These are phyloP conservation scores for Daldinia childiae DNA, from an alignment of 495 filamentous ascomycete genomes.

Conservation along the genomic window DNA sequence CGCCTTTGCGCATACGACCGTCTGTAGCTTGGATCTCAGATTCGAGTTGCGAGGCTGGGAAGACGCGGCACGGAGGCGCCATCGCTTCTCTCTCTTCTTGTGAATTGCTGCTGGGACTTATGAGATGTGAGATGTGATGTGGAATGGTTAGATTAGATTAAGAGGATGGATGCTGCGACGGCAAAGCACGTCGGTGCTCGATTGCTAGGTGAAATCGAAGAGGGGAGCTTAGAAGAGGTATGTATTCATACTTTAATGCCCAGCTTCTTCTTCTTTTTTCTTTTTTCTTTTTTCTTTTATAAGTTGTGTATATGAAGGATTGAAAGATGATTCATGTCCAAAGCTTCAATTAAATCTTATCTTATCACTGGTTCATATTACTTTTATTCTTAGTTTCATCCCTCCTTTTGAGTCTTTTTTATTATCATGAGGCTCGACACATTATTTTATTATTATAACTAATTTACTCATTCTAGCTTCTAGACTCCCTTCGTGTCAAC, in stretches of 20 bases:
- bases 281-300: not conserved
- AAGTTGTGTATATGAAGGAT: not conserved
- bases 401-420: conserved; percentile 1
- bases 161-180: conserved; percentile 34
- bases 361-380: conserved; percentile 34
- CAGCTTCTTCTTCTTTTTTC: not conserved
- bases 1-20: conserved; percentile 62
- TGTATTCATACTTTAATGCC: conserved; percentile 33
- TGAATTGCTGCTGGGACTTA: not conserved
- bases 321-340: conserved; percentile 5
- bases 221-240: conserved; percentile 73
- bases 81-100: conserved; percentile 51
- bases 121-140: conserved; percentile 7
- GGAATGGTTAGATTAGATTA: not conserved
- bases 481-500: conserved; percentile 58
- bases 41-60: conserved; percentile 63
- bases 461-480: conserved; percentile 45
- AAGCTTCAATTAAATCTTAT: conserved; percentile 38
- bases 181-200: conserved; percentile 62
- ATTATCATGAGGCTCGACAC: not conserved
- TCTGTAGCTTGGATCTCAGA: conserved; percentile 58
- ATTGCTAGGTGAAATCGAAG: conserved; percentile 71
- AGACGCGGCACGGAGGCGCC: conserved; percentile 67
- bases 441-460: not conserved
- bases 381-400: not conserved